Conservation (phyloP, 495 filamentous ascomycete species). For the Chaetomium tenue region DNA sequence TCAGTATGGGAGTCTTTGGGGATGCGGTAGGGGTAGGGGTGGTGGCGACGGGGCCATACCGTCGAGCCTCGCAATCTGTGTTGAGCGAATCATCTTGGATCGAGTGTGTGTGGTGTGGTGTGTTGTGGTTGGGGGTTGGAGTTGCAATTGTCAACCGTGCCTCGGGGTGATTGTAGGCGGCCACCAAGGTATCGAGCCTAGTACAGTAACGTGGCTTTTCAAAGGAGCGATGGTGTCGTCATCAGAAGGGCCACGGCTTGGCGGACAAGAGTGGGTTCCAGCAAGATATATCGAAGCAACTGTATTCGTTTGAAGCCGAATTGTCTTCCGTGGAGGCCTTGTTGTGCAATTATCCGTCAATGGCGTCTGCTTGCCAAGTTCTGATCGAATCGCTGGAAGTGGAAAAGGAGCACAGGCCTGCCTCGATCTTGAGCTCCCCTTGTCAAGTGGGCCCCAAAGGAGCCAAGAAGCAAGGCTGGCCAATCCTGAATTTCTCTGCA, state of each 20-base stretch:
- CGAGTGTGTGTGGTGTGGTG: background rate
- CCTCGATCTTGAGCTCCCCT: background rate
- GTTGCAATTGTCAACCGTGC: no score
- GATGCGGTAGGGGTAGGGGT: slow-evolving; percentile 6
- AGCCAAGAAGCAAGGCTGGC: slow-evolving; percentile 11
- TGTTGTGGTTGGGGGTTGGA: background rate
- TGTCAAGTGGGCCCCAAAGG: background rate
- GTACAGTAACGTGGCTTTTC: slow-evolving; percentile 17
- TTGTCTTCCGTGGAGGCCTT: background rate
- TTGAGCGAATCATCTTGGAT: slow-evolving; percentile 82
- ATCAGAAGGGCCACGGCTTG: background rate
- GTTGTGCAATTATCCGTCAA: background rate
- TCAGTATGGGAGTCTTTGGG: slow-evolving; percentile 22
- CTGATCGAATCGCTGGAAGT: background rate
- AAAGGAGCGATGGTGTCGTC: slow-evolving; percentile 6
- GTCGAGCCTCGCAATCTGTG: slow-evolving; percentile 89
- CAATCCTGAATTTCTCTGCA: slow-evolving; percentile 2
- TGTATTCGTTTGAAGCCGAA: background rate
- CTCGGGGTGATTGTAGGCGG: background rate
- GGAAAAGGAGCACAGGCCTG: slow-evolving; percentile 5
- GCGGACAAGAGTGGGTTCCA: background rate
- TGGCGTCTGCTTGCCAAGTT: background rate
- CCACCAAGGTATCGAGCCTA: background rate
- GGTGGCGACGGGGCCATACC: slow-evolving; percentile 54
- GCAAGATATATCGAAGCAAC: background rate